Evolutionary conservation across 2,329 filamentous ascomycete species (phyloP), one percentile per base, ranked within the genome.

Genomic region (Ophiognomonia clavigignenti-juglandacearum): DNA sequence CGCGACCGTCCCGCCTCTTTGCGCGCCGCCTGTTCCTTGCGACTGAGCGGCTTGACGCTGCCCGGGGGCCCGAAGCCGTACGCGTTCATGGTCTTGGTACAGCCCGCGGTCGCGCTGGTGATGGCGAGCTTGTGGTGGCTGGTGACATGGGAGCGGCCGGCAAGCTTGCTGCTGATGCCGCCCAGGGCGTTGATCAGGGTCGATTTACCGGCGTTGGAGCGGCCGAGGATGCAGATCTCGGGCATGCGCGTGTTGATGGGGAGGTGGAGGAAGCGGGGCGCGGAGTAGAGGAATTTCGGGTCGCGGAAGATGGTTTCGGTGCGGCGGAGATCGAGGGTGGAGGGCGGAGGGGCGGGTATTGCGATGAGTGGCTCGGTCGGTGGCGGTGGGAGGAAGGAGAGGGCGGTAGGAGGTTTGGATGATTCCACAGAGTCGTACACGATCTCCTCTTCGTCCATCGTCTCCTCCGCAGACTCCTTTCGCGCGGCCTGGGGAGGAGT

Each of bases 191-290:
- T 95, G 67, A 95, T 83, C 56, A 95, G 86, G 14, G 88, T 88
- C 2, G 88, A 93, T 64, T 95, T 95, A 60, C 89, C 89, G 35
- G 90, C 88, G 61, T 95, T 95, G 54, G 88, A 90, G 58, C 91
- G 89, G 36, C 89, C 89, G 31, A 95, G 80, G 38, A 95, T 77
- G 60, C 88, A 85, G 42, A 95, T 78, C 54, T 82, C 78, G 37
- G 78, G 78, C 4, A 73, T 64, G 52, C 68, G 67, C 20, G 69
- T 70, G 60, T 81, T 81, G 56, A 69, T 59, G 24, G 67, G 68
- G 50, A 81, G 68, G 57, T 75, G 59, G 44, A 71, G 67, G 52
- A 78, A 71, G 37, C 60, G 56, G 31, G 68, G 68, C 16, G 73
- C 73, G 14, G 73, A 73, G 65, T 77, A 78, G 53, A 80, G 67